A percentile compares a stretch with the other conserved stretches of the same genome.
Evolutionary conservation across 106 monocot species (phyloP).

Genomic region (Acorus calamus): DNA sequence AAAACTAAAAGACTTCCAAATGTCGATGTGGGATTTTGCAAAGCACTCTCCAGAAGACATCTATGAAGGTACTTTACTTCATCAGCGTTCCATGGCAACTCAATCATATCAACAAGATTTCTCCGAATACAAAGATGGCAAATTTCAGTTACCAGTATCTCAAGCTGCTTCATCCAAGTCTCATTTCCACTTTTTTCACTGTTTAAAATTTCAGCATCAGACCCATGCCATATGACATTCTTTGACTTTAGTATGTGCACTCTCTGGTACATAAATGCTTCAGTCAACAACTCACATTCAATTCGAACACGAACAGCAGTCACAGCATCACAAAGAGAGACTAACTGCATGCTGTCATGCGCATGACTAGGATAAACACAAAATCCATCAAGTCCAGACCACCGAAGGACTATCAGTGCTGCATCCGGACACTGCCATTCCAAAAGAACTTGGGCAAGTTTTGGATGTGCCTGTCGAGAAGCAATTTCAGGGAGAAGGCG

Average conservation of each 20-base stretch:
- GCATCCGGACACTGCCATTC: constrained; percentile 64
- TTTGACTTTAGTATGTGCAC: constrained; percentile 48
- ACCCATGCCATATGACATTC: constrained; percentile 19
- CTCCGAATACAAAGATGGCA: constrained; percentile 74
- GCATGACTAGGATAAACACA: constrained; percentile 21
- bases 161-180: constrained; percentile 39
- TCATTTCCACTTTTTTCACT: constrained; percentile 10
- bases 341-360: constrained; percentile 11
- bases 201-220: constrained; percentile 5
- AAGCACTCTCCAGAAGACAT: constrained; percentile 59
- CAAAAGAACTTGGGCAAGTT: constrained; percentile 75
- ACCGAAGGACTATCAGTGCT: constrained; percentile 62
- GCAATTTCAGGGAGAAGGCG: constrained; percentile 68
- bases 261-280: constrained; percentile 88
- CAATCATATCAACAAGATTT: constrained; percentile 86
- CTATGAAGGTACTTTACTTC: constrained; percentile 79
- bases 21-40: constrained; percentile 35
- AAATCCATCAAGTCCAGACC: constrained; percentile 60
- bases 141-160: constrained; percentile 74
- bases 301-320: constrained; percentile 67
- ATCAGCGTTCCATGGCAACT: constrained; percentile 82
- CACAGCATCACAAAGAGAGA: constrained; percentile 54
- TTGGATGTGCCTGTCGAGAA: constrained; percentile 67
- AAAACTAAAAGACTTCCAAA: constrained; percentile 86
- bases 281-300: constrained; percentile 78